Conservation (phyloP, 1,284 basidiomycete species). For the Paramarasmius palmivorus region DNA sequence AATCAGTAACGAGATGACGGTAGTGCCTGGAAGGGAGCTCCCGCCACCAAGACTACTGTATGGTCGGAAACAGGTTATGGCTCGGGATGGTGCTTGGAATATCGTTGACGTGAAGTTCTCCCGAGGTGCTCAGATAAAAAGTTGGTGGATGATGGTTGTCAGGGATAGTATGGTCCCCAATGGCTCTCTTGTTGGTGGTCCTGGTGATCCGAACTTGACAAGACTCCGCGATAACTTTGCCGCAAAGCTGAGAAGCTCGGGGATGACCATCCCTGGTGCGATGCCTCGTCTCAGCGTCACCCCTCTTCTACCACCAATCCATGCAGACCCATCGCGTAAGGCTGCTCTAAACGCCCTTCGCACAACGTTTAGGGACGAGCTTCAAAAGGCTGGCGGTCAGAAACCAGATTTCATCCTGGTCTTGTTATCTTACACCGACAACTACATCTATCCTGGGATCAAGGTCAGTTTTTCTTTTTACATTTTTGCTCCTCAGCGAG, state of each 20-base stretch:
- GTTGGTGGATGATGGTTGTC: conserved; percentile 65
- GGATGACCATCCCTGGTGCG: conserved; percentile 43
- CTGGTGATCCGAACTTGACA: too few species aligned
- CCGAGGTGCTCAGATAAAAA: conserved; percentile 41
- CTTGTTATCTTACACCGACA: conserved; percentile 61
- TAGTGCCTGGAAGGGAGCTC: conserved; percentile 63
- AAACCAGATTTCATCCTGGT: conserved; percentile 65
- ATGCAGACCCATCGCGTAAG: conserved; percentile 41
- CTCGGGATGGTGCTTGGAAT: conserved; percentile 69
- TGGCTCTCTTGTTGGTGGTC: conserved; percentile 22
- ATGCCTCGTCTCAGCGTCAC: conserved; percentile 40
- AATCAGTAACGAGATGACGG: conserved; percentile 56
- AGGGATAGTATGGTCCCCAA: conserved; percentile 38
- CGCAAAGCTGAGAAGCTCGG: conserved; percentile 33
- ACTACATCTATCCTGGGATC: conserved; percentile 73
- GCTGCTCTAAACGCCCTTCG: conserved; percentile 42
- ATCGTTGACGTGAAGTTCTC: conserved; percentile 68
- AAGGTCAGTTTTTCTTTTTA: conserved; percentile 40
- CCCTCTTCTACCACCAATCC: conserved; percentile 27
- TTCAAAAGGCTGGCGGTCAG: conserved; percentile 21
- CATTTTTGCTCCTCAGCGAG: background rate
- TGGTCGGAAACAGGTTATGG: conserved; percentile 38
- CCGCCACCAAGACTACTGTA: conserved; percentile 58
- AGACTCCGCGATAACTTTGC: too few species aligned
- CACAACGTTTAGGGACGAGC: conserved; percentile 32